Percentiles rank a stretch among this genome's conserved stretches.
Conservation (phyloP, 2,329 filamentous ascomycete genomes). For the Stagonosporopsis rhizophila region DNA sequence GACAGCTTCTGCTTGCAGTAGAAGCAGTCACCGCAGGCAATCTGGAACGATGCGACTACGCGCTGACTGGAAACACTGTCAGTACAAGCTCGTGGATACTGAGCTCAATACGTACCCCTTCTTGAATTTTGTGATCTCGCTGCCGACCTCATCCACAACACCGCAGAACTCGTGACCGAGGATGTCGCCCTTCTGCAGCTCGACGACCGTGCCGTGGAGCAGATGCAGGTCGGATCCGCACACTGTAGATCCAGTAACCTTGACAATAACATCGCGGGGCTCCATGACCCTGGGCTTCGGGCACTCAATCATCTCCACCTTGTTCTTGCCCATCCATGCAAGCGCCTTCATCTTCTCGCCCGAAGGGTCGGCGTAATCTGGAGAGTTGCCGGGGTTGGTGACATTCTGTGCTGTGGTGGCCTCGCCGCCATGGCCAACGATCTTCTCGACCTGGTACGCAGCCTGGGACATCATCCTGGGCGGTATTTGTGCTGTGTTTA, state of each 20-base stretch:
- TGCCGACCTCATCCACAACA: slow-evolving; percentile 56
- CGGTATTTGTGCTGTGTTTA: slow-evolving; percentile 14
- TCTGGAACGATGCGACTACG: slow-evolving; percentile 87
- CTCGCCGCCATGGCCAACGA: slow-evolving; percentile 71
- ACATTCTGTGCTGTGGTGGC: slow-evolving; percentile 73
- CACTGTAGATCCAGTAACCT: slow-evolving; percentile 72
- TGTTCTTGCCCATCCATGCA: slow-evolving; percentile 82
- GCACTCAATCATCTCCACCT: slow-evolving; percentile 72
- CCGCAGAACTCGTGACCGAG: slow-evolving; percentile 62
- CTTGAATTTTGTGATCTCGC: slow-evolving; percentile 52
- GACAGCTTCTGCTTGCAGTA: slow-evolving; percentile 81
- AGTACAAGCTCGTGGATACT: background rate
- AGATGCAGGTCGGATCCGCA: slow-evolving; percentile 69
- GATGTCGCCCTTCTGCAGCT: slow-evolving; percentile 60
- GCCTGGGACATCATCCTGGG: slow-evolving; percentile 55
- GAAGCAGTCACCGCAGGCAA: slow-evolving; percentile 73
- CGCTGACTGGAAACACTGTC: slow-evolving; percentile 53
- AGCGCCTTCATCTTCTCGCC: slow-evolving; percentile 77
- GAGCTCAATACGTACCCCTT: slow-evolving; percentile 43
- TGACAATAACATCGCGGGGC: slow-evolving; percentile 78
- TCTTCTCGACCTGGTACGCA: slow-evolving; percentile 71
- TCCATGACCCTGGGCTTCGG: slow-evolving; percentile 77
- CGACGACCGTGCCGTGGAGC: slow-evolving; percentile 56
- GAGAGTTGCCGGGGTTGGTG: slow-evolving; percentile 62
- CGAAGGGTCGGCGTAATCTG: slow-evolving; percentile 53